Evolutionary conservation across 257 asterid species (phyloP).

Genomic region (Solanum virginianum): DNA sequence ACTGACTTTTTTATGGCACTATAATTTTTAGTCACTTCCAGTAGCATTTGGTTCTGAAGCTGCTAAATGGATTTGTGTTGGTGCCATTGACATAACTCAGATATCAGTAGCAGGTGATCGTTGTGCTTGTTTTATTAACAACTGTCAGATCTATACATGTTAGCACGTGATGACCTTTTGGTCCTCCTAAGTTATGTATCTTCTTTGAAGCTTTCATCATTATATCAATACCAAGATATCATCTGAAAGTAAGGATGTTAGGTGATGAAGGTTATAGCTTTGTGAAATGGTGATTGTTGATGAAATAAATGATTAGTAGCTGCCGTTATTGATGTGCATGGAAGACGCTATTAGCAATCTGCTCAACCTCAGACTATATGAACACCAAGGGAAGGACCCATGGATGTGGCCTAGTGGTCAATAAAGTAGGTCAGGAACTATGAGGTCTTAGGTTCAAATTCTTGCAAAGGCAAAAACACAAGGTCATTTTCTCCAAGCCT

Average conservation of each 20-base stretch:
- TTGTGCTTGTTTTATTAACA: background rate
- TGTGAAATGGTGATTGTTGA: background rate
- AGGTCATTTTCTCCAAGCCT: background rate
- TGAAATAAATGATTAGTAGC: background rate
- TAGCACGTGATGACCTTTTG: background rate
- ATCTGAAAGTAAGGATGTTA: background rate
- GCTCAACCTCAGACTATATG: background rate
- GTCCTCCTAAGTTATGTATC: background rate
- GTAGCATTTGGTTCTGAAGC: conserved; percentile 93
- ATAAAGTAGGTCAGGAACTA: background rate
- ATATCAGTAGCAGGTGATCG: conserved; percentile 79
- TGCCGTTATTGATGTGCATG: background rate
- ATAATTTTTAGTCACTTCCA: conserved; percentile 71
- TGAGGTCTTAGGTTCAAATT: background rate
- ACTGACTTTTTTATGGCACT: background rate
- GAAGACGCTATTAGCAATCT: background rate
- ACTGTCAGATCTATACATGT: background rate
- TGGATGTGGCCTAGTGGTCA: background rate
- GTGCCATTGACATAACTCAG: conserved; percentile 94
- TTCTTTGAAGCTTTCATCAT: background rate
- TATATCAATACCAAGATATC: background rate
- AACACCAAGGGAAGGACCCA: background rate
- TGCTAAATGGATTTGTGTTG: conserved; percentile 98
- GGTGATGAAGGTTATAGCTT: background rate
- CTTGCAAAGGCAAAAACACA: background rate